These are phyloP conservation scores for Trametes pubescens DNA, from an alignment of 1,284 basidiomycete species.

Conservation along the genomic window DNA sequence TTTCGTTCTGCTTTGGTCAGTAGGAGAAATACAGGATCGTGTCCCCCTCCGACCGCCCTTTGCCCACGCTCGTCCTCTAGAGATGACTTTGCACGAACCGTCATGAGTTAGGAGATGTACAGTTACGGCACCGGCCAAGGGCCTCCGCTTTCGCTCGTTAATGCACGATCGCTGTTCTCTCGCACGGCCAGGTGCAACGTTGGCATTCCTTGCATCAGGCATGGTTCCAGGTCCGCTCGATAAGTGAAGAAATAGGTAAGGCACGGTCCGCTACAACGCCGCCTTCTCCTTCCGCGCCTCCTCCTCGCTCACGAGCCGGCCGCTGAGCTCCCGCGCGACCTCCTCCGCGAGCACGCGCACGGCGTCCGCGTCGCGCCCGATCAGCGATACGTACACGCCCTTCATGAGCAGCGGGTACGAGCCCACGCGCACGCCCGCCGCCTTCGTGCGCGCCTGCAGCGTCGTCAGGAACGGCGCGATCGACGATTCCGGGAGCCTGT, in stretches of 20 bases:
- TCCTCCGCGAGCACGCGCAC: conserved; percentile 69
- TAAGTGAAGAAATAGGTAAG: too few species aligned
- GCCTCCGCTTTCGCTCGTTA: conserved; percentile 39
- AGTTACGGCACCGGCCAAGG: conserved; percentile 30
- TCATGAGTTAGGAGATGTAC: conserved; percentile 35
- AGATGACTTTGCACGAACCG: conserved; percentile 27
- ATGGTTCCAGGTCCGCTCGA: too few species aligned
- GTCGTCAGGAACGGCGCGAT: conserved; percentile 90
- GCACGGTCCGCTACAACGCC: conserved; percentile 25
- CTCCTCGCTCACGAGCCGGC: conserved; percentile 66
- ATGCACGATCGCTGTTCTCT: conserved; percentile 32
- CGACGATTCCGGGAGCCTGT: conserved; percentile 82
- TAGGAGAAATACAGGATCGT: conserved; percentile 28
- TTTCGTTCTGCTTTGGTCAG: conserved; percentile 10
- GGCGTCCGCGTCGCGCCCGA: conserved; percentile 71
- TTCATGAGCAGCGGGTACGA: conserved; percentile 76
- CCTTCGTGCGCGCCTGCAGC: conserved; percentile 78
- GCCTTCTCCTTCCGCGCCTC: conserved; percentile 52
- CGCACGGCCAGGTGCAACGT: neutral
- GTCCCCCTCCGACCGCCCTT: conserved; percentile 28
- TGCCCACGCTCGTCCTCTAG: conserved; percentile 10
- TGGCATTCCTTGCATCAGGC: neutral
- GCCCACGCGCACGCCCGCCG: conserved; percentile 84
- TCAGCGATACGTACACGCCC: conserved; percentile 82
- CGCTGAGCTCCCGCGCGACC: conserved; percentile 67